Base-by-base conservation (phyloP, 805 yeast genomes). In the Pichia scutulata region DNA sequence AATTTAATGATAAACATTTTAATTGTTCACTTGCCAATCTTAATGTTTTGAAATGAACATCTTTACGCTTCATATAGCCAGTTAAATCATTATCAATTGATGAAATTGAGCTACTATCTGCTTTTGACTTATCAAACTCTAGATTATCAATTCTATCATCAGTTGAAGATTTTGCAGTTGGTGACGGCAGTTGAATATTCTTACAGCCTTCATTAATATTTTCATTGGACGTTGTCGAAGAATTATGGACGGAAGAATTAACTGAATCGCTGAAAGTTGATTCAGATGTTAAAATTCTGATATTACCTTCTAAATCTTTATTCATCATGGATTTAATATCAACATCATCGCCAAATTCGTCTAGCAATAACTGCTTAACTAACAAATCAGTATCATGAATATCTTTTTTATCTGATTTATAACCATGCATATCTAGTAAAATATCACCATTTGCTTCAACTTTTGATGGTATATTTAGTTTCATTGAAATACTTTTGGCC, bases 351-450 rank as follows among this genome's bases (percentile, higher is more conserved):
- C 84, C 84, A 55, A 90, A 74, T 63, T 92, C 97, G 56, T 88
- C 93, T 33, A 79, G 71, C 46, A 92, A 72, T 41, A 90, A 72
- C 57, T 84, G 82, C 57, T 81, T 81, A 52, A 93, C 78, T 37
- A 86, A 70, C 46, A 82, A 82, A 63, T 89, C 96, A 0, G 95
- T 80, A 57, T 80, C 82, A 46, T 82, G 82, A 40, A 86, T 79
- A 63, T 84, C 88, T 57, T 82, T 81, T 47, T 82, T 85, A 59
- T 84, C 89, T 33, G 95, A 85, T 67, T 90, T 92, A 69, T 93
- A 93, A 18, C 99, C 99, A 59, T 89, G 95, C 83, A 92, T 88
- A 68, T 93, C 99, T 43, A 93, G 70, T 41, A 89, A 78, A 58
- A 93, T 74, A 62, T 89, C 96, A 13, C 99, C 99, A 60, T 88